A percentile compares a stretch with the other conserved stretches of the same genome.
Conservation (phyloP, 345 rosid genomes). For the Pistacia integerrima region DNA sequence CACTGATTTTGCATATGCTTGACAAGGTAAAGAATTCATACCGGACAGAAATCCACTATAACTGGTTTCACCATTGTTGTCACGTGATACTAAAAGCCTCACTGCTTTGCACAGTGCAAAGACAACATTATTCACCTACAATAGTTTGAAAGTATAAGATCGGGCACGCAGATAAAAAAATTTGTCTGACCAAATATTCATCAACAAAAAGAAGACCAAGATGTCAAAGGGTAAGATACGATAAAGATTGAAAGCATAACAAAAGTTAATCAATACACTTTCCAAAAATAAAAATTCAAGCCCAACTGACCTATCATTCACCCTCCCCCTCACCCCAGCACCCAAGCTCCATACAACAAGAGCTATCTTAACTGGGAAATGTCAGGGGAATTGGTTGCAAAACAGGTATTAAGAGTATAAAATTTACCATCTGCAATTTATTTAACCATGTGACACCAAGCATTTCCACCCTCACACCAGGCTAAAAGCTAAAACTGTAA, state of each 20-base stretch:
- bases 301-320: background rate
- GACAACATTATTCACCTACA: conserved; percentile 71
- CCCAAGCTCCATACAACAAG: background rate
- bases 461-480: background rate
- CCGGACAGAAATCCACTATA: conserved; percentile 22
- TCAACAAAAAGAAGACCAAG: background rate
- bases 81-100: conserved; percentile 45
- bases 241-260: conserved; percentile 3
- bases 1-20: conserved; percentile 46
- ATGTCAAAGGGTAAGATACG: conserved; percentile 5
- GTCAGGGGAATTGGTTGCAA: background rate
- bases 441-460: background rate
- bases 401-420: background rate
- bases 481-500: background rate
- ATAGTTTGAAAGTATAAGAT: conserved; percentile 22
- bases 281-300: background rate
- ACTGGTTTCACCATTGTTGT: conserved; percentile 28
- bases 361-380: background rate
- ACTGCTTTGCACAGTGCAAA: conserved; percentile 73
- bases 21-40: conserved; percentile 30
- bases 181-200: background rate
- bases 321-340: background rate
- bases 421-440: background rate
- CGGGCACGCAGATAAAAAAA: conserved; percentile 16
- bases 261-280: background rate